phyloP scores from a whole-genome alignment of 352 stramenopile species.

The Pythium aristosporum region DNA sequence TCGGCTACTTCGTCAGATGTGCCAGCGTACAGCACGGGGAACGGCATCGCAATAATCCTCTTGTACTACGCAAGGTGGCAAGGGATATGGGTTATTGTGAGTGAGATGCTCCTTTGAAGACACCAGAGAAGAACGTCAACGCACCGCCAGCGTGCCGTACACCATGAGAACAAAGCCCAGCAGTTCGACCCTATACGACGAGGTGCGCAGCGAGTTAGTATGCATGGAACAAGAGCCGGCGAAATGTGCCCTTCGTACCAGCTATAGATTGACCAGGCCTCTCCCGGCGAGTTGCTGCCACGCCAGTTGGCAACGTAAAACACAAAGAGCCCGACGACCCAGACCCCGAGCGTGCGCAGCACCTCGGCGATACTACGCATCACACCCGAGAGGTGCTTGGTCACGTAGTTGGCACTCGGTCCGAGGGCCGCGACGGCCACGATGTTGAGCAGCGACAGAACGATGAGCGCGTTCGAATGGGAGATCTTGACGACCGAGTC shows the following conservation, averaged over 20 bases:
- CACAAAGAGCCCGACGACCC: slow-evolving; percentile 67
- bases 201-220: too few species aligned
- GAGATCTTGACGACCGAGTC: slow-evolving; percentile 74
- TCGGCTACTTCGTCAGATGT: slow-evolving; percentile 14
- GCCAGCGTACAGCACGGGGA: slow-evolving; percentile 40
- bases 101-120: background rate
- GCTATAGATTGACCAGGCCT: slow-evolving; percentile 69
- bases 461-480: slow-evolving; percentile 56
- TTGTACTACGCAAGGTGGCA: slow-evolving; percentile 53
- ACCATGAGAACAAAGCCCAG: slow-evolving; percentile 74
- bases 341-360: slow-evolving; percentile 71
- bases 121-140: slow-evolving; percentile 9
- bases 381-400: slow-evolving; percentile 77
- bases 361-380: slow-evolving; percentile 82
- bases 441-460: slow-evolving; percentile 58
- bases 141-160: slow-evolving; percentile 69
- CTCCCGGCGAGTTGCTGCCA: slow-evolving; percentile 46
- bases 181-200: slow-evolving; percentile 49
- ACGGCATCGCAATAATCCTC: slow-evolving; percentile 58
- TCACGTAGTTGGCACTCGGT: slow-evolving; percentile 83
- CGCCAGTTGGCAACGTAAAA: slow-evolving; percentile 75
- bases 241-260: slow-evolving; percentile 35
- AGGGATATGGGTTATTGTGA: background rate
- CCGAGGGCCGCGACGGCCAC: slow-evolving; percentile 53
- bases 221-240: background rate